These are phyloP conservation scores for Neodidymelliopsis sp. DNA, from an alignment of 2,329 filamentous ascomycete genomes.

Conservation along the genomic window DNA sequence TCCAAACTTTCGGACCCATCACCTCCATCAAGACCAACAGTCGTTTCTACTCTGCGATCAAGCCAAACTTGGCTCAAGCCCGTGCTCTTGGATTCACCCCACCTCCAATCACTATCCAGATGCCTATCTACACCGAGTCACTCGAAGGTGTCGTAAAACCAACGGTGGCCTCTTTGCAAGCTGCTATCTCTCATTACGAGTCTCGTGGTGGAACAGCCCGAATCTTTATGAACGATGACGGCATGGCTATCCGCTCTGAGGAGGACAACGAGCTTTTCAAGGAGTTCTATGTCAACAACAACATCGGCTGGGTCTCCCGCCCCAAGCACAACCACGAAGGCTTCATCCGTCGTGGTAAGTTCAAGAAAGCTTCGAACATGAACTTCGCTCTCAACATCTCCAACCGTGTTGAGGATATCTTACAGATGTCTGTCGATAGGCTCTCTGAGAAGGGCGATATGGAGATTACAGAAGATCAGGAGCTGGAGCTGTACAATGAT, in stretches of 20 bases:
- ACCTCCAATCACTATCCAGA: constrained; percentile 76
- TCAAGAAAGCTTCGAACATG: constrained; percentile 68
- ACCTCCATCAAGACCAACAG: constrained; percentile 76
- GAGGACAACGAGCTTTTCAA: constrained; percentile 51
- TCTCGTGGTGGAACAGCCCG: constrained; percentile 66
- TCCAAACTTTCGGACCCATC: constrained; percentile 78
- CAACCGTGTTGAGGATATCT: constrained; percentile 66
- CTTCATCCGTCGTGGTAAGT: constrained; percentile 33
- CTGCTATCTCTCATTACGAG: constrained; percentile 59
- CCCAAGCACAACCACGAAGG: constrained; percentile 46
- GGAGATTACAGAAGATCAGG: constrained; percentile 38
- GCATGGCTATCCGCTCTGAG: constrained; percentile 64
- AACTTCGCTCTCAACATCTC: constrained; percentile 71
- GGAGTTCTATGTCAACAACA: constrained; percentile 56
- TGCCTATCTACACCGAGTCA: constrained; percentile 86
- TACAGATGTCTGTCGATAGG: constrained; percentile 54
- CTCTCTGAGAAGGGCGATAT: constrained; percentile 38
- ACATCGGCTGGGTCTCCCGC: constrained; percentile 55
- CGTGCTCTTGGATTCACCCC: constrained; percentile 67
- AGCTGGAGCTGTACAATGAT: constrained; percentile 23
- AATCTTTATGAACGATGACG: constrained; percentile 72
- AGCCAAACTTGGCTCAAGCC: constrained; percentile 59
- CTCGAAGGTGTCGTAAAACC: constrained; percentile 74
- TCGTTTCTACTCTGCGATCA: constrained; percentile 76
- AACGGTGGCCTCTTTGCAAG: constrained; percentile 77